phyloP scores from a whole-genome alignment of 1,284 basidiomycete species.

The Cystobasidiaceae sp. region DNA sequence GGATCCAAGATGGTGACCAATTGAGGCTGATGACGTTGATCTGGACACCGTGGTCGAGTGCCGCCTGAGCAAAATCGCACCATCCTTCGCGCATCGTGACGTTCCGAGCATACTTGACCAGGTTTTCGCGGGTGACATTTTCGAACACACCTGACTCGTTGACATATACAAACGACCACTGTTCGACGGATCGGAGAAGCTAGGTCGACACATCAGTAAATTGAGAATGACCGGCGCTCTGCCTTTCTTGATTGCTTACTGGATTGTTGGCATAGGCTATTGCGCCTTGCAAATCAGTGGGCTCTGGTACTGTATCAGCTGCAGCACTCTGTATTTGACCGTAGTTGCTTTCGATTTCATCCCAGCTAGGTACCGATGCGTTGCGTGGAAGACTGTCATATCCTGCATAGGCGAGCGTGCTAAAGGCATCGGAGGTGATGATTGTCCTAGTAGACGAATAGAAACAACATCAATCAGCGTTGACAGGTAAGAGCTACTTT shows the following conservation, averaged over 20 bases:
- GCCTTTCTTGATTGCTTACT: background rate
- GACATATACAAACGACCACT: slow-evolving; percentile 6
- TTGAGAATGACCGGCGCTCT: background rate
- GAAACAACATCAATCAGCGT: background rate
- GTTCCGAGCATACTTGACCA: slow-evolving; percentile 3
- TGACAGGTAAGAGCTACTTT: background rate
- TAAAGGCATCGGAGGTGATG: slow-evolving; percentile 9
- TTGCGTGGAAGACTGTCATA: slow-evolving; percentile 8
- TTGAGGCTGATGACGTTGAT: slow-evolving; percentile 14
- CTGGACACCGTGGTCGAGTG: slow-evolving; percentile 1
- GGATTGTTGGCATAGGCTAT: slow-evolving; percentile 8
- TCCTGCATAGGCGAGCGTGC: slow-evolving; percentile 5
- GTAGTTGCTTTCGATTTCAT: slow-evolving; percentile 1
- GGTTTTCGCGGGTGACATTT: background rate
- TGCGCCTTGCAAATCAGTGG: background rate
- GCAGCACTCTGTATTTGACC: background rate
- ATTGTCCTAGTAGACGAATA: background rate
- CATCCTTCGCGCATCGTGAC: slow-evolving; percentile 22
- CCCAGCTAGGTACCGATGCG: background rate
- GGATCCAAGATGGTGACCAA: slow-evolving; percentile 21
- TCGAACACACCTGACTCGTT: slow-evolving; percentile 1
- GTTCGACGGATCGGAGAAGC: slow-evolving; percentile 1
- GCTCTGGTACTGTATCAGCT: background rate
- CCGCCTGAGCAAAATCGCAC: slow-evolving; percentile 16
- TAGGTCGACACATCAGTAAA: background rate